These are phyloP conservation scores for Cryphonectria carpinicola DNA, from an alignment of 2,329 filamentous ascomycete species.

Conservation along the genomic window DNA sequence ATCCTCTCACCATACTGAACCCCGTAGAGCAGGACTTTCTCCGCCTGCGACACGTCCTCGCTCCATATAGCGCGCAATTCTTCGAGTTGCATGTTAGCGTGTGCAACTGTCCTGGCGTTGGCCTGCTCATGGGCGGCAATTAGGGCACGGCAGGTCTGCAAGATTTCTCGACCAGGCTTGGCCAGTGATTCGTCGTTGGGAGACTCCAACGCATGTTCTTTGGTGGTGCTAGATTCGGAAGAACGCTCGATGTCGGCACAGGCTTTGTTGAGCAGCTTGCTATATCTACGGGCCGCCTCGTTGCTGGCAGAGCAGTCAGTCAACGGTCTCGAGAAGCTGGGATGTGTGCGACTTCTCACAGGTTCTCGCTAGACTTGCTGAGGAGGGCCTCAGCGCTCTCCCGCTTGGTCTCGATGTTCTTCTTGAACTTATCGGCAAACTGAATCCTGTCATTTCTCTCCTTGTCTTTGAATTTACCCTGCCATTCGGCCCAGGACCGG, in stretches of 20 bases:
- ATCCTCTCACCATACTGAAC: constrained; percentile 37
- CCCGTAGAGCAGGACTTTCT: constrained; percentile 39
- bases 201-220: neutral
- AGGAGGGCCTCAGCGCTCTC: constrained; percentile 32
- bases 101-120: constrained; percentile 34
- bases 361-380: constrained; percentile 33
- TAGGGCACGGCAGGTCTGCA: constrained; percentile 34
- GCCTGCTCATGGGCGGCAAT: constrained; percentile 37
- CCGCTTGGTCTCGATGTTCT: constrained; percentile 21
- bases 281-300: constrained; percentile 17
- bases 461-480: constrained; percentile 31
- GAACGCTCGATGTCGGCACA: neutral
- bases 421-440: constrained; percentile 30
- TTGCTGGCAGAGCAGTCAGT: constrained; percentile 10
- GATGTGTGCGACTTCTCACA: constrained; percentile 34
- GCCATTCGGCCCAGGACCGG: constrained; percentile 25
- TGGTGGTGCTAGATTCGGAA: neutral
- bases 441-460: constrained; percentile 30
- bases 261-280: constrained; percentile 17
- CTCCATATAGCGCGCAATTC: constrained; percentile 38
- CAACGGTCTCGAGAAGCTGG: neutral
- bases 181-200: constrained; percentile 32
- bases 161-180: constrained; percentile 31
- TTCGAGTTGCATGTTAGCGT: constrained; percentile 30
- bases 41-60: constrained; percentile 39